Percentiles rank a stretch among this genome's conserved stretches.
Evolutionary conservation across 1,284 basidiomycete genomes (phyloP).

Genomic region (Moesziomyces parantarcticus): DNA sequence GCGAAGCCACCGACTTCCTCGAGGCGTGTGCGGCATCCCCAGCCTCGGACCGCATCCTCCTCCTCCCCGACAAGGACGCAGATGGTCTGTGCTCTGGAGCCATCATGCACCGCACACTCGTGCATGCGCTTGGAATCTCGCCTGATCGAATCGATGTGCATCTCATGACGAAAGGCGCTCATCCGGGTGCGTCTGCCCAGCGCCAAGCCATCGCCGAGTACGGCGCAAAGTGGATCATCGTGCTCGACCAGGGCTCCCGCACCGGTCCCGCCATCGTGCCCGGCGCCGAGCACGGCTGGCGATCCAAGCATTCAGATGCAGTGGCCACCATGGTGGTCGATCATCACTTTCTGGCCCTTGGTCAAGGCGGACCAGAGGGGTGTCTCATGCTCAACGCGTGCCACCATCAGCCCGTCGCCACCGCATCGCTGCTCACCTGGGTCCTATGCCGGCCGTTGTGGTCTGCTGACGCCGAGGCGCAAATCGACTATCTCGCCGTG

Average conservation of each 20-base stretch:
- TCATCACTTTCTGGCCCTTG: constrained; percentile 44
- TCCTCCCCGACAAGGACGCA: constrained; percentile 58
- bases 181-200: constrained; percentile 29
- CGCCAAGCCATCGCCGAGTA: constrained; percentile 31
- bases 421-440: constrained; percentile 50
- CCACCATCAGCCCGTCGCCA: constrained; percentile 46
- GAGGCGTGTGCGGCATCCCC: constrained; percentile 17
- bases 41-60: constrained; percentile 22
- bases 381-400: constrained; percentile 55
- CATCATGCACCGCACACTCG: constrained; percentile 53
- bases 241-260: constrained; percentile 59
- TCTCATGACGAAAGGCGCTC: constrained; percentile 51
- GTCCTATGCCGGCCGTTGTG: constrained; percentile 48
- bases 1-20: constrained; percentile 36
- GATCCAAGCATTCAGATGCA: constrained; percentile 11
- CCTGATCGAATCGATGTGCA: constrained; percentile 39
- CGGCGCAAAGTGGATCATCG: constrained; percentile 45
- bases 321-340: constrained; percentile 50
- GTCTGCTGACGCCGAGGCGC: constrained; percentile 20
- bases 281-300: constrained; percentile 51
- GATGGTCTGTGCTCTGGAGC: constrained; percentile 52
- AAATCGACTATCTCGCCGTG: constrained; percentile 51
- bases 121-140: constrained; percentile 26
- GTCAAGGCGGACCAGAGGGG: constrained; percentile 38
- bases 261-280: constrained; percentile 39